These are phyloP conservation scores for Agastache rugosa DNA, from an alignment of 257 asterid genomes.

Conservation along the genomic window DNA sequence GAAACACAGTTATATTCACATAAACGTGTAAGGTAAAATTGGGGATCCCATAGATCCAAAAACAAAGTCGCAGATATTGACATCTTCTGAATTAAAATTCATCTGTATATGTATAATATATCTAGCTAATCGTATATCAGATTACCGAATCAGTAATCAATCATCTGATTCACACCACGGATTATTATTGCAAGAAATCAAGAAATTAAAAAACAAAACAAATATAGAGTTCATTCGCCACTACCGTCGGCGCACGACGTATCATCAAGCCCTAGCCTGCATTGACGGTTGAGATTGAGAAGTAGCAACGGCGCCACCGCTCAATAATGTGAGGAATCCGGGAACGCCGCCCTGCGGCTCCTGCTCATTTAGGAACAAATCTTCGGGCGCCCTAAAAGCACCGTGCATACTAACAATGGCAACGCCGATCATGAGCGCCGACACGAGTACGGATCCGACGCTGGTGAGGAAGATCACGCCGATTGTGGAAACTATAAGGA, in stretches of 20 bases:
- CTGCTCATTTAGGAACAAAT: conserved; percentile 86
- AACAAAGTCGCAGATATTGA: conserved; percentile 27
- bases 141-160: conserved; percentile 20
- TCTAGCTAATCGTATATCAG: conserved; percentile 1
- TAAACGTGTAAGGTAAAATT: conserved; percentile 13
- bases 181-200: conserved; percentile 13
- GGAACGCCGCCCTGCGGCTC: conserved; percentile 66
- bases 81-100: conserved; percentile 18
- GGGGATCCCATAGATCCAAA: conserved; percentile 33
- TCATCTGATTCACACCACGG: conserved; percentile 8
- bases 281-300: conserved; percentile 38
- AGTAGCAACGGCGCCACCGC: conserved; percentile 44
- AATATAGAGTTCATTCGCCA: conserved; percentile 28
- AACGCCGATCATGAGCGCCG: conserved; percentile 80
- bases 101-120: not conserved
- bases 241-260: conserved; percentile 22
- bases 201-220: conserved; percentile 16
- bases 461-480: conserved; percentile 82
- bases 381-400: conserved; percentile 88
- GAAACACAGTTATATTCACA: conserved; percentile 1
- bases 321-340: conserved; percentile 74
- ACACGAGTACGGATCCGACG: conserved; percentile 85
- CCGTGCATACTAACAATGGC: conserved; percentile 75
- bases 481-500: conserved; percentile 50
- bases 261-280: conserved; percentile 60